Evolutionary conservation across 2,329 filamentous ascomycete species (phyloP).

Genomic region (Pseudogymnoascus sp.): DNA sequence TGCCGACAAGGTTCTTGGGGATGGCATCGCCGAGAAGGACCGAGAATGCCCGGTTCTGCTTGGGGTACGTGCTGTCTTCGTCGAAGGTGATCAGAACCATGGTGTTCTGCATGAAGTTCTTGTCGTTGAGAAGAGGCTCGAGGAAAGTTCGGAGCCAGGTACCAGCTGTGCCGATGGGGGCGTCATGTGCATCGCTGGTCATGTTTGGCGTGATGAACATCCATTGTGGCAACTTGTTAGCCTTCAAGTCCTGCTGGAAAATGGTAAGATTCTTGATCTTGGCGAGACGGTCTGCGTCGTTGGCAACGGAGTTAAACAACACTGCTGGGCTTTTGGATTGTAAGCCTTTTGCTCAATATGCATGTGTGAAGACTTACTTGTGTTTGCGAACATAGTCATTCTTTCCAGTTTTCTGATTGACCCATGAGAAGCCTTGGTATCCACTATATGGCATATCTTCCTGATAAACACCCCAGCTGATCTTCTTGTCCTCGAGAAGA

Average conservation of each 20-base stretch:
- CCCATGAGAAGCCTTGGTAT: conserved; percentile 54
- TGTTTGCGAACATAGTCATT: conserved; percentile 82
- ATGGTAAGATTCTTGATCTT: conserved; percentile 65
- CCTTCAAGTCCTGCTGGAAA: conserved; percentile 59
- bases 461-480: conserved; percentile 66
- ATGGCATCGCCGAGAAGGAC: conserved; percentile 70
- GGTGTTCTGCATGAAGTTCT: conserved; percentile 66
- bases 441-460: conserved; percentile 70
- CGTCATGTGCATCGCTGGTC: conserved; percentile 70
- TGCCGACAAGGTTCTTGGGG: conserved; percentile 53
- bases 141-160: conserved; percentile 61
- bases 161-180: conserved; percentile 58
- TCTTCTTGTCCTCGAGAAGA: conserved; percentile 53
- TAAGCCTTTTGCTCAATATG: not conserved
- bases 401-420: conserved; percentile 55
- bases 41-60: conserved; percentile 59
- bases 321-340: conserved; percentile 37
- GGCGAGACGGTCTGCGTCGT: conserved; percentile 48
- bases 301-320: conserved; percentile 56
- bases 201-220: conserved; percentile 66
- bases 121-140: conserved; percentile 58
- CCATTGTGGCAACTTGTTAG: conserved; percentile 59
- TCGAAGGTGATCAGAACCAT: conserved; percentile 73
- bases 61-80: conserved; percentile 61
- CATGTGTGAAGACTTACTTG: conserved; percentile 39